phyloP scores from a whole-genome alignment of 257 asterid genomes.

The Parsonsia alboflavescens region DNA sequence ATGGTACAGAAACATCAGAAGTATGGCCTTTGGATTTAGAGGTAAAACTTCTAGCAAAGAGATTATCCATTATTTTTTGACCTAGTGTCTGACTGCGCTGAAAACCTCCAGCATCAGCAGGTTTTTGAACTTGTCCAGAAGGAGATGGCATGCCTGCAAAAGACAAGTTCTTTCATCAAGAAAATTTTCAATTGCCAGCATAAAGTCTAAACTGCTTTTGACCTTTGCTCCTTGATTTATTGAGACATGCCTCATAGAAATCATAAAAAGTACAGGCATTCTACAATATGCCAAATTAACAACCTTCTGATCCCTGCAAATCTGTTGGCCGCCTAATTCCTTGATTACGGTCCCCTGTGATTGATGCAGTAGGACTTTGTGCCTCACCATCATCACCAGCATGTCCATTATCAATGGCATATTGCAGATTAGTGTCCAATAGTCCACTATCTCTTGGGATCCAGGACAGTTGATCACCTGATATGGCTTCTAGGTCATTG shows the following conservation, averaged over 20 bases:
- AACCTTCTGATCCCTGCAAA: constrained; percentile 84
- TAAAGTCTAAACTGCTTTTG: background rate
- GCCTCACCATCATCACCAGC: constrained; percentile 39
- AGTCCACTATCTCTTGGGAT: constrained; percentile 30
- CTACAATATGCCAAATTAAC: constrained; percentile 19
- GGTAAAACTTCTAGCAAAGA: constrained; percentile 75
- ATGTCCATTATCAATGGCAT: constrained; percentile 49
- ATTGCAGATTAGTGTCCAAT: constrained; percentile 28
- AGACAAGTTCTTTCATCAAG: constrained; percentile 16
- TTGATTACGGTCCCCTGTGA: constrained; percentile 36
- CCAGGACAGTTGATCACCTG: constrained; percentile 25
- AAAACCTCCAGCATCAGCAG: constrained; percentile 49
- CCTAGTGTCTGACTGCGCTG: constrained; percentile 91
- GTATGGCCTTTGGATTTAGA: constrained; percentile 56
- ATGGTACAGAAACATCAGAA: constrained; percentile 47
- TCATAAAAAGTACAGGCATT: constrained; percentile 1
- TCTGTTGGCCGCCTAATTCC: constrained; percentile 43
- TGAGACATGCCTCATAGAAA: background rate
- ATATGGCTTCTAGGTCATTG: constrained; percentile 56
- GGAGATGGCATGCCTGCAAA: constrained; percentile 78
- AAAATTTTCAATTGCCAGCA: background rate
- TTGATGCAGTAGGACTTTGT: constrained; percentile 18
- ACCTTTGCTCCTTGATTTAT: background rate
- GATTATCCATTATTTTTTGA: constrained; percentile 87
- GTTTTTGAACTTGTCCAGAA: constrained; percentile 53